These are phyloP conservation scores for Tetrapisispora namnaoensis DNA, from an alignment of 805 yeast species.

Conservation along the genomic window DNA sequence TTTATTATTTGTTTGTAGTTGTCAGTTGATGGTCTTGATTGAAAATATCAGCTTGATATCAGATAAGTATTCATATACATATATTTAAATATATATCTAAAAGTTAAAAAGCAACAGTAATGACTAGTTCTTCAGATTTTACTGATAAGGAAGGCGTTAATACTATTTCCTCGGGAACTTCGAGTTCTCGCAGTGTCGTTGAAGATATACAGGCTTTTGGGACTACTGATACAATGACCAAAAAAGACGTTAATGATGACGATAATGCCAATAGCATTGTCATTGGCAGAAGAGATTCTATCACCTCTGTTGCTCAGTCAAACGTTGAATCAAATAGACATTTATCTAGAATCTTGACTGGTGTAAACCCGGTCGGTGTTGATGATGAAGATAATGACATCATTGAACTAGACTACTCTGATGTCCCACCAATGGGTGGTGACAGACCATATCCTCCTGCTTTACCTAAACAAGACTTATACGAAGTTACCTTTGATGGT, in stretches of 20 bases:
- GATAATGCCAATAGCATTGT: neutral
- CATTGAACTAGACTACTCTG: slow-evolving; percentile 6
- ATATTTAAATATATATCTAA: neutral
- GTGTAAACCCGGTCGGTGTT: slow-evolving; percentile 6
- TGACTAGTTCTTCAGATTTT: neutral
- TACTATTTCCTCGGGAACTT: slow-evolving; percentile 1
- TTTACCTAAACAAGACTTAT: slow-evolving; percentile 40
- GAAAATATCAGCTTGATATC: no score
- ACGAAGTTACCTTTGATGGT: slow-evolving; percentile 66
- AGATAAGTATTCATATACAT: neutral
- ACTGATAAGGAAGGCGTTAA: neutral
- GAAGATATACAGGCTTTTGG: neutral
- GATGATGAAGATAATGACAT: slow-evolving; percentile 4
- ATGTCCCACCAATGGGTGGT: slow-evolving; percentile 52
- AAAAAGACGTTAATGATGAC: neutral
- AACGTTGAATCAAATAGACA: slow-evolving; percentile 7
- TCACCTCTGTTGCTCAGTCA: slow-evolving; percentile 12
- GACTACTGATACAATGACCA: neutral
- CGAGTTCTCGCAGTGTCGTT: slow-evolving; percentile 1
- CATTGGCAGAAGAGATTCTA: slow-evolving; percentile 6
- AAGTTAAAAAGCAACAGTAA: neutral
- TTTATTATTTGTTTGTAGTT: no score
- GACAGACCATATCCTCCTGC: slow-evolving; percentile 53
- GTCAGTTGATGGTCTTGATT: no score
- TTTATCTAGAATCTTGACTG: slow-evolving; percentile 10